phyloP scores from a whole-genome alignment of 176 grass and related monocot species.

The Musa beccarii region DNA sequence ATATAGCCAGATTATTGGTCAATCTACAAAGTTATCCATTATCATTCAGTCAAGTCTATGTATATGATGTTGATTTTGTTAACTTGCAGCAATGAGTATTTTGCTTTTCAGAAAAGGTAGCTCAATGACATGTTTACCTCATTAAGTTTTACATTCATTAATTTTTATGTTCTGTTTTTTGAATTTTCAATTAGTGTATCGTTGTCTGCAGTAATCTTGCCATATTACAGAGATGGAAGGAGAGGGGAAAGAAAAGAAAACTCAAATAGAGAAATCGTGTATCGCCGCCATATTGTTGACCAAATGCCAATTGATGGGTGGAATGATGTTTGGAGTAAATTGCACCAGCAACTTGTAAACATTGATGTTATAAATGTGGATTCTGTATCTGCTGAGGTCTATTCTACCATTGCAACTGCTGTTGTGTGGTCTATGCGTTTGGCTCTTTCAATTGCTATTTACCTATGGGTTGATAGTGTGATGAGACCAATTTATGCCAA shows the following conservation, averaged over 20 bases:
- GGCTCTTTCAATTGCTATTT: slow-evolving; percentile 22
- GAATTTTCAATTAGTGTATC: background rate
- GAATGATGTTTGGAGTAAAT: slow-evolving; percentile 27
- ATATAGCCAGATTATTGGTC: background rate
- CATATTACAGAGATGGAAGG: slow-evolving; percentile 28
- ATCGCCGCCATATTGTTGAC: slow-evolving; percentile 27
- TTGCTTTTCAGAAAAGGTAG: background rate
- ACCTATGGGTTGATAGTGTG: slow-evolving; percentile 23
- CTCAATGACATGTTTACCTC: background rate
- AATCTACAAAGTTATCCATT: background rate
- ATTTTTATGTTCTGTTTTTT: background rate
- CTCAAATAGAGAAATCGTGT: slow-evolving; percentile 28
- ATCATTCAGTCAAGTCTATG: background rate
- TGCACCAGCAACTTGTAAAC: slow-evolving; percentile 31
- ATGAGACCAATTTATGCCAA: slow-evolving; percentile 27
- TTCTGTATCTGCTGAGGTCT: slow-evolving; percentile 30
- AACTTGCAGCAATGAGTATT: background rate
- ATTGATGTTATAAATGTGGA: slow-evolving; percentile 34
- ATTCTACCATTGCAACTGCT: slow-evolving; percentile 28
- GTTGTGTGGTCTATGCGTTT: slow-evolving; percentile 29
- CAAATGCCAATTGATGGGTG: slow-evolving; percentile 27
- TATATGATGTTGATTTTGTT: background rate
- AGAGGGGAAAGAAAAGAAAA: slow-evolving; percentile 8
- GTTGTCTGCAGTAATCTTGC: slow-evolving; percentile 29
- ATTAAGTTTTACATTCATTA: background rate